Evolutionary conservation across 345 rosid genomes (phyloP).

Genomic region (Cardamine chenopodiifolia): DNA sequence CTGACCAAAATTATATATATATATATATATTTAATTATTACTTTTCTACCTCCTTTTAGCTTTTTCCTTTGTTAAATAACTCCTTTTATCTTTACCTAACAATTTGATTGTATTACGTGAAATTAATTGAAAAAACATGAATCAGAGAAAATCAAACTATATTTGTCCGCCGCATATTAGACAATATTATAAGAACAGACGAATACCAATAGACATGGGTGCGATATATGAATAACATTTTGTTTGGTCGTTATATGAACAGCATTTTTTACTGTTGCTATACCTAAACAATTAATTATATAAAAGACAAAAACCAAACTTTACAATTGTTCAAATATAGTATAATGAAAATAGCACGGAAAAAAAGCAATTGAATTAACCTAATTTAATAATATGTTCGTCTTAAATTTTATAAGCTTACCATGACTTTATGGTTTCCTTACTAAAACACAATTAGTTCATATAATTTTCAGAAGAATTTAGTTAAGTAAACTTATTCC

Average conservation of each 20-base stretch:
- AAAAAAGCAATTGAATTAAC: background rate
- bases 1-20: background rate
- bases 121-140: background rate
- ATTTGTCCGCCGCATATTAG: constrained; percentile 23
- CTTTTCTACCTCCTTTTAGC: constrained; percentile 20
- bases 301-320: background rate
- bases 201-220: constrained; percentile 15
- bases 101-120: constrained; percentile 15
- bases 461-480: background rate
- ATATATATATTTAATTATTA: background rate
- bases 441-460: background rate
- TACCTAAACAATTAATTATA: background rate
- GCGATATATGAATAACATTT: constrained; percentile 19
- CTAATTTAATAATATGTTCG: background rate
- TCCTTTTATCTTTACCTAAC: constrained; percentile 28
- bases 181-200: constrained; percentile 30
- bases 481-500: background rate
- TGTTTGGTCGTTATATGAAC: background rate
- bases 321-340: background rate
- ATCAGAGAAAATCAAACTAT: background rate
- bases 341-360: background rate
- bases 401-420: background rate
- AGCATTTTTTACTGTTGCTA: background rate
- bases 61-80: constrained; percentile 9
- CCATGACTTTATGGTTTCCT: background rate